Conservation (phyloP, 495 filamentous ascomycete species). For the Sabuloglossum arenarium region DNA sequence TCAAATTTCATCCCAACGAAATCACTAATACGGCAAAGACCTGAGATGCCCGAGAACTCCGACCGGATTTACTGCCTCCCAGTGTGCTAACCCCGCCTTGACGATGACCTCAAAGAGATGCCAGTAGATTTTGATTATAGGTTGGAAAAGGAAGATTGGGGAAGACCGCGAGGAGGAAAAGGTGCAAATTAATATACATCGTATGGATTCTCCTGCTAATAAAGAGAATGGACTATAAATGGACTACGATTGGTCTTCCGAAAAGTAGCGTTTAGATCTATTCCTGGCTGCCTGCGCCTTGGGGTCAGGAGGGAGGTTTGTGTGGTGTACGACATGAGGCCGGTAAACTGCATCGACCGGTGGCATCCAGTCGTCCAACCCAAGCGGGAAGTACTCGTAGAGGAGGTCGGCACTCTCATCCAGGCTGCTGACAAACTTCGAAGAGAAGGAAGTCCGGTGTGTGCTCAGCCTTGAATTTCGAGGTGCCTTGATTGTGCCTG, state of each 20-base stretch:
- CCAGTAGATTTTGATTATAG: neutral
- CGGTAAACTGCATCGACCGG: slow-evolving; percentile 82
- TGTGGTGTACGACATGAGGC: slow-evolving; percentile 86
- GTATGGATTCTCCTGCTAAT: neutral
- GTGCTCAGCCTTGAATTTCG: slow-evolving; percentile 4
- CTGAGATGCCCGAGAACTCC: neutral
- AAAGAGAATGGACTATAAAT: neutral
- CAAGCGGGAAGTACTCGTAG: slow-evolving; percentile 84
- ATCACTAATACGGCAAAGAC: neutral
- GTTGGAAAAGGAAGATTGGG: neutral
- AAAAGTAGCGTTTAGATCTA: slow-evolving; percentile 66
- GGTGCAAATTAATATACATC: neutral
- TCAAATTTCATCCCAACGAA: neutral
- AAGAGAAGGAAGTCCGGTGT: slow-evolving; percentile 18
- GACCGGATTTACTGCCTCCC: neutral
- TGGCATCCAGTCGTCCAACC: slow-evolving; percentile 77
- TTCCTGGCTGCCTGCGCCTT: slow-evolving; percentile 48
- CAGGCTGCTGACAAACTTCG: slow-evolving; percentile 24
- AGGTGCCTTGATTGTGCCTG: slow-evolving; percentile 9
- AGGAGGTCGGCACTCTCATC: slow-evolving; percentile 59
- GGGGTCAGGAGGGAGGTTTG: slow-evolving; percentile 50
- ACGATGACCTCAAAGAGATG: neutral
- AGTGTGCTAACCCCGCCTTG: neutral
- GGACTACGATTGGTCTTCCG: slow-evolving; percentile 26
- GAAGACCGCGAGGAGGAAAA: no score